Conservation (phyloP, 177 flowering plant species). For the Telopea speciosissima region DNA sequence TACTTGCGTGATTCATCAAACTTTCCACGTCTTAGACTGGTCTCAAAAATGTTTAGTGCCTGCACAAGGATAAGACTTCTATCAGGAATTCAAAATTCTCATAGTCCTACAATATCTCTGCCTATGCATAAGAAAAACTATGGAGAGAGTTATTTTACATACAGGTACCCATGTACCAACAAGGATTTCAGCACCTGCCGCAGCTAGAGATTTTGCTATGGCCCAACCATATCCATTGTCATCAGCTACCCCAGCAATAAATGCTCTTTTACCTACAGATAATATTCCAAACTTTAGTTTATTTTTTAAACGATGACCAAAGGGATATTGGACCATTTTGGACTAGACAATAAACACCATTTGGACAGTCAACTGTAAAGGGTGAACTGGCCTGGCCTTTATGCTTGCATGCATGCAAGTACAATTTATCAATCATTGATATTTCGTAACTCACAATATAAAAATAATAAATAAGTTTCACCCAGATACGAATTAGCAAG, state of each 20-base stretch:
- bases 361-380: background rate
- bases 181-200: conserved; percentile 98
- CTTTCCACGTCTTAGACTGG: conserved; percentile 87
- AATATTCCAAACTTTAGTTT: background rate
- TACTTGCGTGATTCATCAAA: conserved; percentile 92
- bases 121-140: background rate
- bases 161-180: conserved; percentile 99
- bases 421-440: background rate
- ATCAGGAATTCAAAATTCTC: background rate
- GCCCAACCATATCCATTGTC: conserved; percentile 99
- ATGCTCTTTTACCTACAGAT: conserved; percentile 78
- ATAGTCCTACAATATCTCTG: background rate
- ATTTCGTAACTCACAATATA: background rate
- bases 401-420: background rate
- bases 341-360: too few species aligned
- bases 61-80: conserved; percentile 16
- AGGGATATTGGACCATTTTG: too few species aligned
- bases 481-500: too few species aligned
- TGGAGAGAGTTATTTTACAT: conserved; percentile 24
- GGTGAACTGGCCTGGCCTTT: too few species aligned
- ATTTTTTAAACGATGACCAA: too few species aligned
- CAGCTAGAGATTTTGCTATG: conserved; percentile 97
- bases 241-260: conserved; percentile 96
- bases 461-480: too few species aligned
- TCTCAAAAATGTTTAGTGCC: conserved; percentile 93